Evolutionary conservation across 257 asterid genomes (phyloP).

Genomic region (Nicotiana obtusifolia): DNA sequence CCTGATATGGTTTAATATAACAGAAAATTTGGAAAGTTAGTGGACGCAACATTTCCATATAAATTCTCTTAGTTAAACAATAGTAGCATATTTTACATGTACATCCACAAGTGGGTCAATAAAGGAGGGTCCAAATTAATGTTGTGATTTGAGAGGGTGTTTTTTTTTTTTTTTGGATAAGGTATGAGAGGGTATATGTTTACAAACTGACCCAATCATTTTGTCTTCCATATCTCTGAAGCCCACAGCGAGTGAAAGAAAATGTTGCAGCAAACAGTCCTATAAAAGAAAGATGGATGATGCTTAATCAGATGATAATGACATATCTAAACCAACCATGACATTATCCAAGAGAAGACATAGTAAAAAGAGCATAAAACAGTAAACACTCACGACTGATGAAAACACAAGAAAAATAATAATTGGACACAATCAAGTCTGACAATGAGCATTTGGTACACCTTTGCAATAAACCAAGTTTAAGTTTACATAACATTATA

Average conservation of each 20-base stretch:
- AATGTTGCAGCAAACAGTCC: slow-evolving; percentile 79
- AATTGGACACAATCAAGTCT: not conserved
- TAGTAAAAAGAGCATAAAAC: slow-evolving; percentile 2
- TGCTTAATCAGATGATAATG: not conserved
- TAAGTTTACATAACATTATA: slow-evolving; percentile 2
- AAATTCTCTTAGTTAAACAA: not conserved
- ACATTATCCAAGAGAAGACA: not conserved
- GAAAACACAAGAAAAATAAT: not conserved
- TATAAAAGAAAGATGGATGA: slow-evolving; percentile 18
- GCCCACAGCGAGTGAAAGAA: slow-evolving; percentile 69
- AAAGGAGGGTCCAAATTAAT: slow-evolving; percentile 4
- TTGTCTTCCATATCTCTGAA: slow-evolving; percentile 67
- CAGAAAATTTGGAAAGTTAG: not conserved
- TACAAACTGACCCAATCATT: slow-evolving; percentile 80
- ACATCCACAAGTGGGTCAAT: not conserved
- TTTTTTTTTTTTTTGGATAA: too few species aligned
- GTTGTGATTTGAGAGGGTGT: not conserved
- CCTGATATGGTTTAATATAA: not conserved
- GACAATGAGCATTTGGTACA: not conserved
- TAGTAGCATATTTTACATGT: not conserved
- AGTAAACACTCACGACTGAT: not conserved
- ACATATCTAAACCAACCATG: not conserved
- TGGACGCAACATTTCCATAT: not conserved
- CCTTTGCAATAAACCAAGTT: not conserved
- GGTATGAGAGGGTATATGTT: not conserved